A percentile compares a stretch with the other conserved stretches of the same genome.
These are phyloP conservation scores for Luffa aegyptiaca DNA, from an alignment of 306 rosid genomes.

Conservation along the genomic window DNA sequence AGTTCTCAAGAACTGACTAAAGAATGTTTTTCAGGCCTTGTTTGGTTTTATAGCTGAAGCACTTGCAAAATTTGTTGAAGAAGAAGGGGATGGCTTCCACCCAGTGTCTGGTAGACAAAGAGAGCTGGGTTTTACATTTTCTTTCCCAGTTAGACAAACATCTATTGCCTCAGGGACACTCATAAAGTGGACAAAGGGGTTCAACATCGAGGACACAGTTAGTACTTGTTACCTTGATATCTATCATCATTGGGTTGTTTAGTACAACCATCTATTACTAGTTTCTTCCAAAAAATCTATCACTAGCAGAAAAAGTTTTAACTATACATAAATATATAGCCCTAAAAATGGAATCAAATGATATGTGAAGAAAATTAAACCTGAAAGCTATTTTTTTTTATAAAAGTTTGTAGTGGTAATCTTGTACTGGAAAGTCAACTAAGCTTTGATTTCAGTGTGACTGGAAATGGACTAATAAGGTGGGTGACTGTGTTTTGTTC, in stretches of 20 bases:
- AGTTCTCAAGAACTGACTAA: slow-evolving; percentile 12
- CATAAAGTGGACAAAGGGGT: slow-evolving; percentile 95
- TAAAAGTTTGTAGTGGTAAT: neutral
- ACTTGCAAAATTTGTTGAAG: slow-evolving; percentile 64
- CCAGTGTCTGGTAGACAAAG: slow-evolving; percentile 86
- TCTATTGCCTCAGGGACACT: slow-evolving; percentile 84
- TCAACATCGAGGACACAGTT: slow-evolving; percentile 64
- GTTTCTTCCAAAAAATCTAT: neutral
- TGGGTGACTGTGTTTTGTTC: neutral
- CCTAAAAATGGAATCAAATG: neutral
- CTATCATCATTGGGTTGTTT: slow-evolving; percentile 6
- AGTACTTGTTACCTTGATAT: slow-evolving; percentile 22
- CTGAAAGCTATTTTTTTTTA: neutral
- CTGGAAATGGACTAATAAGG: neutral
- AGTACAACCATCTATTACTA: neutral
- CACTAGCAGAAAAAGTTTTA: neutral
- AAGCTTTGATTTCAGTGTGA: neutral
- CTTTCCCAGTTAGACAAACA: slow-evolving; percentile 83
- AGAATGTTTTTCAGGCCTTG: slow-evolving; percentile 47
- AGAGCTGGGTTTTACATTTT: slow-evolving; percentile 97
- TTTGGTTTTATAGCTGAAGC: slow-evolving; percentile 76
- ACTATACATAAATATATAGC: neutral
- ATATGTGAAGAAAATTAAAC: neutral
- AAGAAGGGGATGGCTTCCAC: slow-evolving; percentile 73
- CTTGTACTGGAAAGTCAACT: neutral